phyloP scores from a whole-genome alignment of 768 basidiomycete species.

The Saitozyma podzolica region DNA sequence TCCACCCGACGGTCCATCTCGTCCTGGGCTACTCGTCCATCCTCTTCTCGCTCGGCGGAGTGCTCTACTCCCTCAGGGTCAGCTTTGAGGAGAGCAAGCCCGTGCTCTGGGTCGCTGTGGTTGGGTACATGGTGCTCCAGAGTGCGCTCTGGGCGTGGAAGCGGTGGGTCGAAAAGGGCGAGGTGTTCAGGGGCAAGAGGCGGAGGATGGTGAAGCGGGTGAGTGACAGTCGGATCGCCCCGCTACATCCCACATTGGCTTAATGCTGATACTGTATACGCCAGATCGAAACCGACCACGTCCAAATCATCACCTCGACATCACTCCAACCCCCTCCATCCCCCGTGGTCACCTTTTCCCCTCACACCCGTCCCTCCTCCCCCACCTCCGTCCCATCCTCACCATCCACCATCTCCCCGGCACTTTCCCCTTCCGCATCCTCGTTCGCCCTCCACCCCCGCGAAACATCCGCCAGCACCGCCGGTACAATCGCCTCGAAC shows the following conservation, averaged over 20 bases:
- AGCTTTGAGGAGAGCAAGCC: slow-evolving; percentile 89
- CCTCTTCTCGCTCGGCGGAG: slow-evolving; percentile 75
- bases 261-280: background rate
- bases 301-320: slow-evolving; percentile 74
- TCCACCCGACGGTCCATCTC: slow-evolving; percentile 85
- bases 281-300: slow-evolving; percentile 86
- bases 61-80: slow-evolving; percentile 78
- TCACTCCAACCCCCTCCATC: slow-evolving; percentile 54
- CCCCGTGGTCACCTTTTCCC: slow-evolving; percentile 63
- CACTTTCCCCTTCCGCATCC: background rate
- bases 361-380: slow-evolving; percentile 39
- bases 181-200: slow-evolving; percentile 71
- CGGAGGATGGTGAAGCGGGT: slow-evolving; percentile 76
- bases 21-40: slow-evolving; percentile 83
- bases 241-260: background rate
- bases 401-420: slow-evolving; percentile 20
- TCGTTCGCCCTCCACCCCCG: slow-evolving; percentile 11
- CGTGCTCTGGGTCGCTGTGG: slow-evolving; percentile 73
- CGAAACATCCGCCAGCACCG: slow-evolving; percentile 59
- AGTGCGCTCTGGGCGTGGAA: slow-evolving; percentile 39
- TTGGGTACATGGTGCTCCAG: slow-evolving; percentile 49
- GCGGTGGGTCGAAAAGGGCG: slow-evolving; percentile 41
- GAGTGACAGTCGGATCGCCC: slow-evolving; percentile 58
- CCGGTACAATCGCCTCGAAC: background rate
- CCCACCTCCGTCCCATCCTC: slow-evolving; percentile 57